A percentile compares a stretch with the other conserved stretches of the same genome.
Evolutionary conservation across 768 basidiomycete species (phyloP).

Genomic region (Russula compacta): DNA sequence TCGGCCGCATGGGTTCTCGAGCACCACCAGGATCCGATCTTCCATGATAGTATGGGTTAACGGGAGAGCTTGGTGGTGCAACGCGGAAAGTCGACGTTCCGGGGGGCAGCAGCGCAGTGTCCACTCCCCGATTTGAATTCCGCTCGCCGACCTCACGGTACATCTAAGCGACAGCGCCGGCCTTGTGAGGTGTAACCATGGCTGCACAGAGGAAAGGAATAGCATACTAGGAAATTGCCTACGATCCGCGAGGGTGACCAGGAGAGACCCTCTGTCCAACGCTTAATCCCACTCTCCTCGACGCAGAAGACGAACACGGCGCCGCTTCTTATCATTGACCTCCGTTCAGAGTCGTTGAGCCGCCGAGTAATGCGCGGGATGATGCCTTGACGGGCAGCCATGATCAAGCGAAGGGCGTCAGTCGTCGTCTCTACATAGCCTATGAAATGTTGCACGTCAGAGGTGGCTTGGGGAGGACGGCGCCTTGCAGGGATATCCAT

Average conservation of each 20-base stretch:
- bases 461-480: slow-evolving; percentile 14
- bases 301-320: slow-evolving; percentile 86
- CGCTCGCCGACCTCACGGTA: slow-evolving; percentile 76
- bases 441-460: slow-evolving; percentile 48
- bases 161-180: slow-evolving; percentile 36
- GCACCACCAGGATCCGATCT: slow-evolving; percentile 20
- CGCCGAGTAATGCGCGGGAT: slow-evolving; percentile 79
- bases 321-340: slow-evolving; percentile 40
- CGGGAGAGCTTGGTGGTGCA: slow-evolving; percentile 6
- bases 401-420: slow-evolving; percentile 74
- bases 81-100: slow-evolving; percentile 19
- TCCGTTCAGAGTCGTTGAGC: slow-evolving; percentile 72
- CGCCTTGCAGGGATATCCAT: slow-evolving; percentile 1
- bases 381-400: slow-evolving; percentile 69
- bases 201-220: background rate
- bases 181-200: slow-evolving; percentile 2
- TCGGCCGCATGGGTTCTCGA: slow-evolving; percentile 15
- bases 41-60: slow-evolving; percentile 11
- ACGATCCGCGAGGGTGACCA: slow-evolving; percentile 84
- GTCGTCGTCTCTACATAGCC: slow-evolving; percentile 77
- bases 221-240: slow-evolving; percentile 70
- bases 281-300: slow-evolving; percentile 79
- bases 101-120: slow-evolving; percentile 8
- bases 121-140: slow-evolving; percentile 24
- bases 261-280: slow-evolving; percentile 71